These are phyloP conservation scores for Gloeostereum incarnatum DNA, from an alignment of 768 basidiomycete genomes.

Conservation along the genomic window DNA sequence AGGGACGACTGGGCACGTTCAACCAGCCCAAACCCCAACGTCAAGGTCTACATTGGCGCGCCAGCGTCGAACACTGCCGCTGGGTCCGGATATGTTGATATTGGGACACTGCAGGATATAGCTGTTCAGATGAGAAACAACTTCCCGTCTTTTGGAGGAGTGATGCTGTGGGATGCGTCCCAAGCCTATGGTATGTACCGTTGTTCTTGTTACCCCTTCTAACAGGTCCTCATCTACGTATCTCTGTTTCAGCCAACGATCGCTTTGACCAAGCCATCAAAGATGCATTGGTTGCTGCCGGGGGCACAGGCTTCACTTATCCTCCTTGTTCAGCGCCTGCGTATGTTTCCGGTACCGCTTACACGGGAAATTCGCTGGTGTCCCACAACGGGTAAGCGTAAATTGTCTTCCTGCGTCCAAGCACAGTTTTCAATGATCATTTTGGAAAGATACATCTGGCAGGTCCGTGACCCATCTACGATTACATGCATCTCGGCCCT, in stretches of 20 bases:
- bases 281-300: constrained; percentile 45
- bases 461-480: too few species aligned
- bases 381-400: constrained; percentile 46
- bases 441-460: constrained; percentile 48
- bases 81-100: constrained; percentile 49
- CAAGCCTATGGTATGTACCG: constrained; percentile 35
- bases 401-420: neutral
- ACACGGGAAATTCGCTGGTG: constrained; percentile 41
- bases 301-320: constrained; percentile 62
- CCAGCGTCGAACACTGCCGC: constrained; percentile 50
- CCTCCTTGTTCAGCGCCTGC: constrained; percentile 51
- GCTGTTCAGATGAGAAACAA: constrained; percentile 40
- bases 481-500: neutral
- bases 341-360: constrained; percentile 36
- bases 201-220: constrained; percentile 10
- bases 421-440: constrained; percentile 5
- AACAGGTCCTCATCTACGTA: neutral
- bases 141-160: constrained; percentile 60
- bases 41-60: constrained; percentile 59
- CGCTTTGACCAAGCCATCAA: constrained; percentile 56
- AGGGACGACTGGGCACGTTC: constrained; percentile 62
- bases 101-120: constrained; percentile 34
- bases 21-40: constrained; percentile 46
- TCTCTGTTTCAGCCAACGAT: constrained; percentile 32
- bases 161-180: constrained; percentile 45